Base-by-base conservation (phyloP, 768 basidiomycete genomes). In the Hericium erinaceus region DNA sequence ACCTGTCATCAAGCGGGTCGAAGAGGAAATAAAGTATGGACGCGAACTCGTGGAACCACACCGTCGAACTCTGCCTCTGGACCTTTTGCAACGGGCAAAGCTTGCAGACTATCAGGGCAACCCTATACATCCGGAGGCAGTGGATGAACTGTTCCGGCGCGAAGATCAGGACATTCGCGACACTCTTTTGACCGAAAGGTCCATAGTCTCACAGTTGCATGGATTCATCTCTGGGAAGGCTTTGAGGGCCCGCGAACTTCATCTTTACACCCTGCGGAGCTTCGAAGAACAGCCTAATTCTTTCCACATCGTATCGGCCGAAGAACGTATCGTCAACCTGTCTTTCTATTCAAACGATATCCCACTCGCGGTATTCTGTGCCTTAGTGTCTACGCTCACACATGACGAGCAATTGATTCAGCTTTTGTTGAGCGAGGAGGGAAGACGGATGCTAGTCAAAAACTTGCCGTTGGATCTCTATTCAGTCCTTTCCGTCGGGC, bases 161-260 rank as follows among this genome's bases (percentile, higher is more conserved):
- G 80, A 83, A 52, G 81, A 81, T 57, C 66, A 74, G 18, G 77
- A 75, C 8, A 76, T 87, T 57, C 78, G 81, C 38, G 79, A 83
- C 20, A 76, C 81, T 37, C 74, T 92, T 57, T 70, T 89, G n/a
- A 77, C 78, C 2, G 89, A 95, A 65, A 77, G 80, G 49, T 81
- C 80, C 26, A 85, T 88, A 2, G 65, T 86, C n/a, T 77, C 81
- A 2, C 89, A 92, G 61, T 61, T 81, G 28, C 89, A 89, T 65
- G 92, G 91, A 13, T 91, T 80, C 68, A 78, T 87, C 48, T 73
- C 81, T 13, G 90, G 86, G 13, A 84, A 83, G 64, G 77, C 78
- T 33, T 72, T 82, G 1, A 79, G 92, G 48, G 80, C 82, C 16
- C 80, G 82, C 26, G 75, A 81, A 58, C 70, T 91, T 1, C 88